Percentiles rank a stretch among this genome's conserved stretches.
phyloP scores from a whole-genome alignment of 768 basidiomycete genomes.

The Rhodotorula toruloides region DNA sequence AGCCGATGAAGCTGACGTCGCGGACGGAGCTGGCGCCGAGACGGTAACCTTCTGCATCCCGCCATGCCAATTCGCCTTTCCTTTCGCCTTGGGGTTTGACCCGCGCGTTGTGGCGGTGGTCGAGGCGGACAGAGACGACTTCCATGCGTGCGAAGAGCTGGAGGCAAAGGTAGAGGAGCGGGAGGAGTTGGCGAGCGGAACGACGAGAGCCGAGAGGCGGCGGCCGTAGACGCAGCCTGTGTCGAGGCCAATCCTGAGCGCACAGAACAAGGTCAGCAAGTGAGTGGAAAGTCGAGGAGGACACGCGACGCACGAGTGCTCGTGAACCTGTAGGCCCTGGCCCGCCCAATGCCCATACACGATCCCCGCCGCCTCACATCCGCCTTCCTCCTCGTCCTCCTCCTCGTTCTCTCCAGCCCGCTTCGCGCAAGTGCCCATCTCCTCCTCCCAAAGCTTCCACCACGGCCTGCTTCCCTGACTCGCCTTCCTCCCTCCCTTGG shows the following conservation, averaged over 20 bases:
- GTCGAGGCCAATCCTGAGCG: constrained; percentile 32
- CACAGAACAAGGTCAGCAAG: background rate
- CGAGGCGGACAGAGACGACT: background rate
- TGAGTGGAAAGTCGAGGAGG: background rate
- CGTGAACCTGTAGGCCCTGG: constrained; percentile 20
- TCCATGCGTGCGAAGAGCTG: background rate
- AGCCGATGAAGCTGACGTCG: background rate
- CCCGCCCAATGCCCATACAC: constrained; percentile 36
- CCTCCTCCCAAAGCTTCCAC: constrained; percentile 28
- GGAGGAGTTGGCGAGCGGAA: background rate
- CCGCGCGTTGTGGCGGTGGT: background rate
- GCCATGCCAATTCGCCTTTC: constrained; percentile 9
- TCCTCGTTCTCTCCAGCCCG: background rate
- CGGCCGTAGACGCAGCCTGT: constrained; percentile 33
- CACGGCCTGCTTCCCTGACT: constrained; percentile 14
- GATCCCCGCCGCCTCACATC: constrained; percentile 11
- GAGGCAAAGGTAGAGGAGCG: background rate
- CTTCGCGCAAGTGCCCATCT: constrained; percentile 9
- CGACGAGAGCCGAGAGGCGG: constrained; percentile 31
- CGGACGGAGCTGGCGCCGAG: background rate
- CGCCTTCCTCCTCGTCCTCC: background rate
- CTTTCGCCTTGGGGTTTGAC: background rate
- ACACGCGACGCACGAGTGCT: constrained; percentile 14
- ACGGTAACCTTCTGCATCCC: constrained; percentile 5
- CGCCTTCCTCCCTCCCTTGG: constrained; percentile 18